Evolutionary conservation across 2,329 filamentous ascomycete species (phyloP).

Genomic region (Neoascochyta sp.): DNA sequence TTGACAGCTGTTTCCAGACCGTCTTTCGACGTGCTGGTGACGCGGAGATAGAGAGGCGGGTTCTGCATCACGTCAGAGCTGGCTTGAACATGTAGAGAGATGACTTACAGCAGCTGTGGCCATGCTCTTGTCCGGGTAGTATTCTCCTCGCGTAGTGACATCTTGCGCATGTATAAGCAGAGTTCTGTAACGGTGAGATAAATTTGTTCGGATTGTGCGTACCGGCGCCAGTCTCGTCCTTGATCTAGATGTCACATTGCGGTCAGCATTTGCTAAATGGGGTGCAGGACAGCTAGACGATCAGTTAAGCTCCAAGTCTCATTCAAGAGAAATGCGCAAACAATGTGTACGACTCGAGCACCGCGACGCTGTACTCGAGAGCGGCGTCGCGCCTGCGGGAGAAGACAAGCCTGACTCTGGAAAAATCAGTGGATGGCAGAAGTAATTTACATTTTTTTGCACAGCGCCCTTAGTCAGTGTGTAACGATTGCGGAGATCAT

Average conservation of each 20-base stretch:
- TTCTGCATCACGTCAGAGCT: constrained; percentile 56
- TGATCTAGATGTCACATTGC: constrained; percentile 90
- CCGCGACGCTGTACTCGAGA: constrained; percentile 58
- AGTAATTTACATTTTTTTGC: constrained; percentile 98
- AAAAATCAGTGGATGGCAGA: constrained; percentile 65
- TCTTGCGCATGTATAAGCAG: constrained; percentile 72
- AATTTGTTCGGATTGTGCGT: constrained; percentile 72
- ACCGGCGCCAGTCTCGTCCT: constrained; percentile 99
- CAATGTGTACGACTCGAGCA: constrained; percentile 23
- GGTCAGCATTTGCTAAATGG: constrained; percentile 92
- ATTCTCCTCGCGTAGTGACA: constrained; percentile 96
- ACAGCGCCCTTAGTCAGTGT: constrained; percentile 94
- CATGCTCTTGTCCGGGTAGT: constrained; percentile 97
- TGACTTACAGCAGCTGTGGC: constrained; percentile 76
- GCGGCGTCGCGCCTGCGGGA: constrained; percentile 26
- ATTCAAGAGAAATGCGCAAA: constrained; percentile 35
- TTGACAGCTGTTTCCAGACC: constrained; percentile 84
- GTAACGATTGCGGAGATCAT: constrained; percentile 94
- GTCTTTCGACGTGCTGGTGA: constrained; percentile 87
- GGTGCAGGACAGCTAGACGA: constrained; percentile 43
- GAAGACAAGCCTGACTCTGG: constrained; percentile 45
- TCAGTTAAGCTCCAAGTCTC: constrained; percentile 48
- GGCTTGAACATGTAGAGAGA: too few species aligned
- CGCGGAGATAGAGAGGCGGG: constrained; percentile 88
- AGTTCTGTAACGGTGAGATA: constrained; percentile 55